Evolutionary conservation across 495 filamentous ascomycete genomes (phyloP), one percentile per base, ranked within the genome.

Genomic region (Aspergillus sclerotiicarbonarius): DNA sequence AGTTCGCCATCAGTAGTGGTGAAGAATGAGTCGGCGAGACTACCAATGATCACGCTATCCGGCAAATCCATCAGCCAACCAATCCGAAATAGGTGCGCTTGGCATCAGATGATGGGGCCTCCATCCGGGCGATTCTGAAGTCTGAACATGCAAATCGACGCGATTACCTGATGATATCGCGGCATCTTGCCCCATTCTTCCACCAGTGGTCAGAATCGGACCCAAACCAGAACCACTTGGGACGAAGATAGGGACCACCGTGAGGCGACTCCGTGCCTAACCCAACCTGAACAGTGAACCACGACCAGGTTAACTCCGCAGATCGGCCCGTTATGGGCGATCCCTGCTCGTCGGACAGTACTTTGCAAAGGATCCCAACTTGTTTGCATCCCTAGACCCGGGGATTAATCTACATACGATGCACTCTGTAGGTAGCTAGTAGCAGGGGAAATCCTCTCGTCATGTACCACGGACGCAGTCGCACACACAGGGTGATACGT

Each of bases 41-140:
- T 25, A 25, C 25, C 25, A 25, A 25, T 41, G 48, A 51, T 59
- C 55, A 59, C 56, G 35, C 59, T 57, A 47, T 50, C 64, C 64
- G 64, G 55, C 39, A 62, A 60, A 62, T 55, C 56, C 25, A 54
- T 35, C 49, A 25, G 10, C 41, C 39, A 39, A 25, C 37, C 37
- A 49, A 45, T 62, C 51, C 48, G 58, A 33, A 20, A 20, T 49
- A 13, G 16, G 25, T 46, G 31, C 6, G 12, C 59, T 65, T 62
- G 62, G 59, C 62, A 62, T 65, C 56, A 59, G 56, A 59, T 62
- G 53, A 56, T 56, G 48, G 48, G 52, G 35, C 33, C 53, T 48
- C 35, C 29, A 16, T 13, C 31, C 50, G 21, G 21, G 44, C 49
- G 49, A 32, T 33, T 51, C 30, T 25, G 30, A 43, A 43, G 44